Evolutionary conservation across 2,329 filamentous ascomycete species (phyloP), one percentile per base, ranked within the genome.

Genomic region (Pyrenochaeta sp.): DNA sequence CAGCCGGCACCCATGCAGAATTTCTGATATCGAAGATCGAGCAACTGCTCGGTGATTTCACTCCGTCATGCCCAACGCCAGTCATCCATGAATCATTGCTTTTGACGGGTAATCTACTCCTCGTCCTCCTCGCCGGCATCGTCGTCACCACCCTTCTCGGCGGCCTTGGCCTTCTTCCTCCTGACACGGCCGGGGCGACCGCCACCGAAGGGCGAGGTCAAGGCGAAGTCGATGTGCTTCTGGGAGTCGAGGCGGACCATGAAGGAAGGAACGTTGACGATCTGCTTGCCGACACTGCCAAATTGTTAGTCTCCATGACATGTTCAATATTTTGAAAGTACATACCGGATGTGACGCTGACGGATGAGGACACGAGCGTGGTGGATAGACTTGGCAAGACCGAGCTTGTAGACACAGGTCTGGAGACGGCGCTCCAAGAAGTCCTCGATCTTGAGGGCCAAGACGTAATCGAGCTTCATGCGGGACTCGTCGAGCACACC

Each of bases 401-500:
- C 94, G 72, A 99, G 92, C 89, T 99, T 97, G 89, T 96, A 97
- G 78, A 99, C 94, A 74, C 93, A 96, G 72, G 94, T 99, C 88
- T 99, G 93, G 67, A 97, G 92, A 80, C 94, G 92, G 73, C 94
- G 93, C 89, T 99, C 94, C 81, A 99, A 86, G 88, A 99, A 99
- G 81, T 99, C 94, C 82, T 99, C 94, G 72, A 95, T 89, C 86
- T 96, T 96, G 55, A 99, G 88, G 81, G 94, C 94, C 76, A 99
- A 83, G 76, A 99, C 94, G 88, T 99, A 96, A 96, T 99, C 94
- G 85, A 99, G 94, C 89, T 96, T 99, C 94, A 99, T 99, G 86
- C 94, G 94, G 77, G 92, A 92, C 85, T 99, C 94, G 78, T 99
- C 94, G 74, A 99, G 90, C 74, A 99, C 94, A 90, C 94, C 94